Evolutionary conservation across 1,139 yeast species (phyloP).

Genomic region (Schwanniomyces etchellsii): DNA sequence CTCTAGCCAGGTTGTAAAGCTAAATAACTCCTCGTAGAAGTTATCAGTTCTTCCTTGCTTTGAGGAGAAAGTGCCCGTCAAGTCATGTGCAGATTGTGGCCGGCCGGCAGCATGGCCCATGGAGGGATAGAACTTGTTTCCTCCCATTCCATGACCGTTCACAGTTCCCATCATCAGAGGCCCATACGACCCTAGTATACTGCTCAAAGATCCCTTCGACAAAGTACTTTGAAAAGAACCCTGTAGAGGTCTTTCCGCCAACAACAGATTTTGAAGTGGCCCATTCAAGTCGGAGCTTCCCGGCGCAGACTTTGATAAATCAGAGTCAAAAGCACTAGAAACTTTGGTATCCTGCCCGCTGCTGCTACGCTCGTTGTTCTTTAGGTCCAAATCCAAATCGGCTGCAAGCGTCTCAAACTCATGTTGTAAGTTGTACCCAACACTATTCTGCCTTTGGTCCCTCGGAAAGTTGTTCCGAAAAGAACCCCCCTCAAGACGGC

Average conservation of each 20-base stretch:
- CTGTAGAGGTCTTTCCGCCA: background rate
- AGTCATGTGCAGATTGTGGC: constrained; percentile 42
- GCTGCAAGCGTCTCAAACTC: constrained; percentile 44
- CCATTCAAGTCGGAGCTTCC: background rate
- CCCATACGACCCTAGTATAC: constrained; percentile 4
- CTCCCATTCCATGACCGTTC: constrained; percentile 1
- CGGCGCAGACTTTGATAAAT: background rate
- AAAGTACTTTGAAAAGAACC: background rate
- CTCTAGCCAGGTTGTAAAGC: constrained; percentile 57
- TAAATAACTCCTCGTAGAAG: constrained; percentile 42
- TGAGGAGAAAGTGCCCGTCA: constrained; percentile 18
- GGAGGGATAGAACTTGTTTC: constrained; percentile 13
- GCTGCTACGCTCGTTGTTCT: constrained; percentile 10
- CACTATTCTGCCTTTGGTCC: constrained; percentile 34
- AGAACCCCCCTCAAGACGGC: constrained; percentile 2
- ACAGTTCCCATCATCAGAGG: constrained; percentile 5
- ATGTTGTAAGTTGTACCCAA: constrained; percentile 41
- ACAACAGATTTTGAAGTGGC: background rate
- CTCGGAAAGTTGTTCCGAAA: no score
- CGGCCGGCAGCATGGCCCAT: constrained; percentile 31
- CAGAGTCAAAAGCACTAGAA: background rate
- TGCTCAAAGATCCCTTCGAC: background rate
- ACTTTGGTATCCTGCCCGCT: background rate
- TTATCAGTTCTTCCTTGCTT: constrained; percentile 13
- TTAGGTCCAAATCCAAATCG: constrained; percentile 43